Base-by-base conservation (phyloP, 2,329 filamentous ascomycete species). In the Bipolaris sorokiniana region DNA sequence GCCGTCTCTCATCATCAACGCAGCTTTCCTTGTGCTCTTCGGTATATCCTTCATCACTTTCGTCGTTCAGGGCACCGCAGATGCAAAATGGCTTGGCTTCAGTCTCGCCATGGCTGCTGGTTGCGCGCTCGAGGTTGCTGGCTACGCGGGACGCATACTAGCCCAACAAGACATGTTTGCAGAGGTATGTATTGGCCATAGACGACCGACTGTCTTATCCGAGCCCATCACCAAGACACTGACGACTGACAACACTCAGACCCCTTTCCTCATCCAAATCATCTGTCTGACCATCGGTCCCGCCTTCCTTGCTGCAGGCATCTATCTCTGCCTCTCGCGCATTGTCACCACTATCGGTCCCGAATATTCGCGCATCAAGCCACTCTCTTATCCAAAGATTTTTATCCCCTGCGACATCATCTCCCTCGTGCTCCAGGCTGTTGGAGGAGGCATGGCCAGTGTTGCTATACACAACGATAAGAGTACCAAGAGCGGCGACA, bases 231-330 rank as follows among this genome's bases (percentile, higher is more conserved):
- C n/a, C 15, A 15, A 26, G 15, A 36, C 5, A 26, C 64, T 64
- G 16, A 65, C 48, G 34, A 33, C 64, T 65, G 18, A 66, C 51
- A 37, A 18, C 6, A 11, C 15, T 1, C 28, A 87, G 68, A 68
- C 69, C 11, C 85, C 81, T 7, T 90, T 90, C 69, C 81, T 89
- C 70, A 81, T 89, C n/a, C 85, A 90, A 69, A 88, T 89, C 61
- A 82, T 84, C 58, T 87, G 84, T 72, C 79, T 90, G 48, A 85
- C 82, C 63, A 82, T 82, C 42, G 81, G 77, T 0, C 71, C 71
- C 9, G 83, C 84, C 52, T 86, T 84, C 71, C 81, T 83, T 66
- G 81, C 84, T 26, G 88, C 87, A 0, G 86, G 85, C 56, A 86
- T 90, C 68, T 90, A 90, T 71, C 82, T 90, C 51, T 88, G 85